A percentile compares a stretch with the other conserved stretches of the same genome.
Evolutionary conservation across 2,329 filamentous ascomycete species (phyloP).

Genomic region (Botrytis elliptica): DNA sequence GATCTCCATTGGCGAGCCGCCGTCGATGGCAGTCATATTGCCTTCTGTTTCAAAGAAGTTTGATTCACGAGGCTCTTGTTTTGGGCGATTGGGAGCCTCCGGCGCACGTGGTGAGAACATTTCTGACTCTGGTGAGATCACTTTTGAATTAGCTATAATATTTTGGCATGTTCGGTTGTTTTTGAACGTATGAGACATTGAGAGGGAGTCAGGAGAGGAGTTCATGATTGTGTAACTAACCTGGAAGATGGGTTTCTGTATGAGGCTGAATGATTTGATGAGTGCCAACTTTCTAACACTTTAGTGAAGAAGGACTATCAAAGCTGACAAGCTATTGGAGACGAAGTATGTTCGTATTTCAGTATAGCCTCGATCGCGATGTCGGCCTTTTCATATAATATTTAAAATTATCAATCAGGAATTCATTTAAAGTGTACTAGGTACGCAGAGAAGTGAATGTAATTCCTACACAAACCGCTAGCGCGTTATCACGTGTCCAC

Average conservation of each 20-base stretch:
- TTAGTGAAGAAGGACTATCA: neutral
- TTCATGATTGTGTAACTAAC: neutral
- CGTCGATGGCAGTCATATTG: neutral
- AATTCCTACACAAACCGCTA: neutral
- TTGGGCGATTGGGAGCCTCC: neutral
- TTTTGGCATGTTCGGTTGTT: neutral
- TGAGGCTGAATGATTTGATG: neutral
- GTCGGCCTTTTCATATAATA: neutral
- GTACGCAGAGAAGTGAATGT: neutral
- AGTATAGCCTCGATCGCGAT: neutral
- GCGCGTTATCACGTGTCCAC: neutral
- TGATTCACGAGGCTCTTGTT: conserved; percentile 5
- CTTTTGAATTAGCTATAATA: neutral
- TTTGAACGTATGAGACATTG: neutral
- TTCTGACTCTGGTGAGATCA: neutral
- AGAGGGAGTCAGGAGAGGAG: neutral
- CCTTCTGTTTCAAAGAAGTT: neutral
- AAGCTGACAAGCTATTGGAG: neutral
- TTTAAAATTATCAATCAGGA: neutral
- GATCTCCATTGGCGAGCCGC: conserved; percentile 1
- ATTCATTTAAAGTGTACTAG: neutral
- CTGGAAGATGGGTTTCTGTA: neutral
- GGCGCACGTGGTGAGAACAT: neutral
- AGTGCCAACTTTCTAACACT: neutral
- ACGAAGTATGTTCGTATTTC: neutral